Evolutionary conservation across 2,329 filamentous ascomycete genomes (phyloP), one percentile per base, ranked within the genome.

Genomic region (Fusarium liriodendri): DNA sequence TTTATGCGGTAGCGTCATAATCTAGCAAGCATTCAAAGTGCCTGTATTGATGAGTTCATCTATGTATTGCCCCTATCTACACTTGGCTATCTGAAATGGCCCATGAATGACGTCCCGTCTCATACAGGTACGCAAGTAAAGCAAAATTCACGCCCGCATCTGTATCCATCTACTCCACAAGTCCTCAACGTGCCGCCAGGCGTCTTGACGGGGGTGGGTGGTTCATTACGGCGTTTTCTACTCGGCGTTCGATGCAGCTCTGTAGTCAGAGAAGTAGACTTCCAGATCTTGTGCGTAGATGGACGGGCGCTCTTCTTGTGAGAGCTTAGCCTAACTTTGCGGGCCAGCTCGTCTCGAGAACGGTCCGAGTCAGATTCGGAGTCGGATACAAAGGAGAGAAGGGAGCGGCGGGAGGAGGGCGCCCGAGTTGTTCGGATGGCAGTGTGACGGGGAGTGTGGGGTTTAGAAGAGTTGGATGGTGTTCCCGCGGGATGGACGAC

Each of bases 61-160:
- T 47, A 20, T 61, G 13, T 6, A 52, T 20, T 52, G 45, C 45
- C 45, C 2, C 25, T 29, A 52, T 29, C 47, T 52, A n/a, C 25
- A n/a, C 50, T 13, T 54, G 3, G 6, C 50, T 54, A 54, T 54
- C 11, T 20, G 6, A 14, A 20, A 11, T 20, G 7, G 13, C 25
- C 18, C 27, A 14, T 20, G 50, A 32, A 9, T 9, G 7, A 33
- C 29, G 18, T 5, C 6, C 13, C 18, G 27, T 54, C 27, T 54
- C 27, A 54, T 14, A 54, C 7, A 33, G 50, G 50, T 67, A 89
- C 81, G 75, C 90, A 91, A 11, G 83, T 84, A 74, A 92, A 90
- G 80, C 90, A 92, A 80, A 91, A 91, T 69, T 89, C 86, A 63
- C 87, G 83, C 5, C 85, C 86, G 70, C 90, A 92, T 18, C 81